These are phyloP conservation scores for Verticillium albo-atrum DNA, from an alignment of 2,329 filamentous ascomycete species.

Conservation along the genomic window DNA sequence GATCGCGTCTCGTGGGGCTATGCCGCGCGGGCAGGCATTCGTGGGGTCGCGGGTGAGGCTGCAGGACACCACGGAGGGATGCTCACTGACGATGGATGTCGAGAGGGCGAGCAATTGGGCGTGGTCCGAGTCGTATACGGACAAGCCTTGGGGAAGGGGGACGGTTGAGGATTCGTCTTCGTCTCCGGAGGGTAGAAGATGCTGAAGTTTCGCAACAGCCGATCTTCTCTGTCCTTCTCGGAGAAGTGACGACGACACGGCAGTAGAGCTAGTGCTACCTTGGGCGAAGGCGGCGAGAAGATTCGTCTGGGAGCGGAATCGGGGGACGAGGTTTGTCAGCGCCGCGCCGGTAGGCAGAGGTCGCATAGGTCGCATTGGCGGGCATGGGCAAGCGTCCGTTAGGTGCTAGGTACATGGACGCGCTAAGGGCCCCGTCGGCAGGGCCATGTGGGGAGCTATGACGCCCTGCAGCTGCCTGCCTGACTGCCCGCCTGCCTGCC, in stretches of 20 bases:
- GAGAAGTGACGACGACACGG: not conserved
- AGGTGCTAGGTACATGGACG: no score
- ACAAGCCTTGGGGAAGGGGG: not conserved
- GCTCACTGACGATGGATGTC: not conserved
- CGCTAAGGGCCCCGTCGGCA: not conserved
- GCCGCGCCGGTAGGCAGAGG: no score
- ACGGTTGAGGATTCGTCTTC: not conserved
- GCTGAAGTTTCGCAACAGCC: not conserved
- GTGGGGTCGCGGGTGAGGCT: not conserved
- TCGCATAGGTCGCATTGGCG: no score
- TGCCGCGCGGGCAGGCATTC: not conserved
- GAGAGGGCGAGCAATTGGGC: not conserved
- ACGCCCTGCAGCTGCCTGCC: conserved; percentile 10
- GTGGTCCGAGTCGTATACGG: conserved; percentile 2
- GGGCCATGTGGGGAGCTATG: conserved; percentile 10
- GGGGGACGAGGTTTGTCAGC: conserved; percentile 9
- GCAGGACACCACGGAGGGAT: not conserved
- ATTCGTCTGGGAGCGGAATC: not conserved
- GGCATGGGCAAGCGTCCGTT: no score
- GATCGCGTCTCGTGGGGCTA: conserved; percentile 11
- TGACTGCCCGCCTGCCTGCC: not conserved
- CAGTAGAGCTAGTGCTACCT: not conserved
- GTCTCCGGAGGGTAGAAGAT: not conserved
- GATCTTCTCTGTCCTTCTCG: not conserved
- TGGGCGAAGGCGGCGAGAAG: not conserved